Percentiles rank a stretch among this genome's conserved stretches.
Evolutionary conservation across 768 basidiomycete species (phyloP).

Genomic region (Leccinum disarticulatum): DNA sequence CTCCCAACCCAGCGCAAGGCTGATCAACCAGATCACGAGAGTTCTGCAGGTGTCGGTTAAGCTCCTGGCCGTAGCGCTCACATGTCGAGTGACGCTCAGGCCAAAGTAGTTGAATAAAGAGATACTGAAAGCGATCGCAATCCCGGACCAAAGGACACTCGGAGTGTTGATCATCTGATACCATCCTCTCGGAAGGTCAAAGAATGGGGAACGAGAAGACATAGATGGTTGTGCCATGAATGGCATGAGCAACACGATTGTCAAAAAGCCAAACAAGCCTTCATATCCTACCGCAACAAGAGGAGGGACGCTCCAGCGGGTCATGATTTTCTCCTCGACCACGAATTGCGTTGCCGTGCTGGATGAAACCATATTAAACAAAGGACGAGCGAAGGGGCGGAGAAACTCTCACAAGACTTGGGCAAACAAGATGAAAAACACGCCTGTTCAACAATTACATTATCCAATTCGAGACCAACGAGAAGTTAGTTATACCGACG

Average conservation of each 20-base stretch:
- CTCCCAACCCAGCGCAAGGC: conserved; percentile 90
- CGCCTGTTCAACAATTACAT: conserved; percentile 48
- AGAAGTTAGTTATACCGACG: conserved; percentile 48
- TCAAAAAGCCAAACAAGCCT: conserved; percentile 85
- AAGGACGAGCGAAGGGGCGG: neutral
- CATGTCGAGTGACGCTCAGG: conserved; percentile 86
- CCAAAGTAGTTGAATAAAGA: conserved; percentile 88
- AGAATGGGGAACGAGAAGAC: conserved; percentile 63
- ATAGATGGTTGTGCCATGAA: conserved; percentile 72
- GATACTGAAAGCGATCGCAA: conserved; percentile 77
- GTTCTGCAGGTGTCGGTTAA: conserved; percentile 96
- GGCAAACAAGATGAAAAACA: conserved; percentile 90
- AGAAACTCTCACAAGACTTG: conserved; percentile 79
- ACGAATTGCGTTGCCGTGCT: conserved; percentile 93
- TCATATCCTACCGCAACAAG: conserved; percentile 93
- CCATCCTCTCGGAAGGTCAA: conserved; percentile 90
- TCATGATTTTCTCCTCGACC: conserved; percentile 95
- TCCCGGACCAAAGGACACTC: conserved; percentile 60
- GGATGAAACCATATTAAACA: conserved; percentile 9
- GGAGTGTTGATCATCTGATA: conserved; percentile 83
- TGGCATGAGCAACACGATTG: conserved; percentile 78
- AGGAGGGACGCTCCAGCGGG: conserved; percentile 80
- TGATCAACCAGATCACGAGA: conserved; percentile 93
- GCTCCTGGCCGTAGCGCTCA: conserved; percentile 89
- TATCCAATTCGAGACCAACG: conserved; percentile 16